Base-by-base conservation (phyloP, 257 asterid species). In the Rhazya stricta region DNA sequence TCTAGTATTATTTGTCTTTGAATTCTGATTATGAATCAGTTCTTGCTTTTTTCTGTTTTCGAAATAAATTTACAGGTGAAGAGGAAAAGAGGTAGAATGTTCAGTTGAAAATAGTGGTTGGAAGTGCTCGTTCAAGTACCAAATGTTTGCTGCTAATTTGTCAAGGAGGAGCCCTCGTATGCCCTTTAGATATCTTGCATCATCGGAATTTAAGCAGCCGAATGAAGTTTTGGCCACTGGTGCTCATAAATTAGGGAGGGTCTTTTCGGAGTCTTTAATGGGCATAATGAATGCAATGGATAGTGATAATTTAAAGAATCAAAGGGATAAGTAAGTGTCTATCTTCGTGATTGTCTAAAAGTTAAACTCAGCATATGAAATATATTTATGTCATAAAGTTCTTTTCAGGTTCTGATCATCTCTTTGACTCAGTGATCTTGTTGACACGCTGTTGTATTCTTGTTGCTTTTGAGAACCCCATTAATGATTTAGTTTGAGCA, bases 101-200 rank as follows among this genome's bases (percentile, higher is more conserved):
- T 18, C 30, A 65, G 23, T 37, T 36, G 48, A 36, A 42, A 62
- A 65, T 34, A 65, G 70, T 18, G 29, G 70, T 65, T 37, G 70
- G 48, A 8, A 65, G 70, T 37, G 70, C 37, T 21, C 3, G 37
- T 65, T 37, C 46, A 65, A 2, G 70, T 32, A 0, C 29, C 71
- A 30, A 71, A 79, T 79, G 83, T 75, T 71, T 34, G 67, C 63
- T 30, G 34, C 67, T 30, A 70, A 69, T 19, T 58, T 72, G 13
- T 71, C 74, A 23, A 71, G 53, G 61, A 30, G 65, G 16, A 29
- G 18, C 11, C 5, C 53, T 27, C 39, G 23, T n/a, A 39, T 53
- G 3, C 58, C 62, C 43, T 63, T 19, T 60, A n/a, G 72, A 27
- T 68, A 30, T 69, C 13, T n/a, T 45, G 34, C 69, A 42, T 43